These are phyloP conservation scores for Lachnellula cervina DNA, from an alignment of 2,329 filamentous ascomycete genomes.

Conservation along the genomic window DNA sequence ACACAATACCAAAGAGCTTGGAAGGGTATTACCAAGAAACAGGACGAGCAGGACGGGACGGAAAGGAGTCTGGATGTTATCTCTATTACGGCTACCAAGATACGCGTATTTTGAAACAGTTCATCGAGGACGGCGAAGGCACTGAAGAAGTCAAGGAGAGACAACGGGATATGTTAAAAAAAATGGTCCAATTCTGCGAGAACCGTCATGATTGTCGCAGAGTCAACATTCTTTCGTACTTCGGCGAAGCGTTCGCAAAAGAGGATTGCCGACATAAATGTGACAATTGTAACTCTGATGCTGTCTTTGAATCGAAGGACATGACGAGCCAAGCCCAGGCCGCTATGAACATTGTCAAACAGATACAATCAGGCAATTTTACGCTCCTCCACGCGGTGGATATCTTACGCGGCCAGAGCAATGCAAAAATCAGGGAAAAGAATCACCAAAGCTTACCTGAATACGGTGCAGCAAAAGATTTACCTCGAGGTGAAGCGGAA, in stretches of 20 bases:
- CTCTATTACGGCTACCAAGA: constrained; percentile 84
- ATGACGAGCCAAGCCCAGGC: constrained; percentile 69
- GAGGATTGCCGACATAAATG: constrained; percentile 70
- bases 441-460: constrained; percentile 38
- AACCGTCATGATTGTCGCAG: constrained; percentile 84
- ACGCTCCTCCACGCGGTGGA: constrained; percentile 81
- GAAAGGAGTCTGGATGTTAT: constrained; percentile 80
- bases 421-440: constrained; percentile 47
- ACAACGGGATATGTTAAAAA: constrained; percentile 78
- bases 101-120: constrained; percentile 64
- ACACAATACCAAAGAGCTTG: constrained; percentile 86
- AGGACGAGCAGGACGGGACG: constrained; percentile 88
- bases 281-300: constrained; percentile 80
- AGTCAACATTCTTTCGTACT: constrained; percentile 86
- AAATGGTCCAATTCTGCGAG: constrained; percentile 83
- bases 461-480: constrained; percentile 62
- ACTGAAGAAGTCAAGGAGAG: constrained; percentile 74
- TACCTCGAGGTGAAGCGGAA: constrained; percentile 74
- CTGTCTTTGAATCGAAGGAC: constrained; percentile 66
- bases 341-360: constrained; percentile 62
- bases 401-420: constrained; percentile 66
- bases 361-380: constrained; percentile 53
- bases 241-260: constrained; percentile 75
- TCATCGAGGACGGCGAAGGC: constrained; percentile 80
- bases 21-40: constrained; percentile 99